Evolutionary conservation across 2,329 filamentous ascomycete genomes (phyloP).

Genomic region (Rhynchosporium agropyri): DNA sequence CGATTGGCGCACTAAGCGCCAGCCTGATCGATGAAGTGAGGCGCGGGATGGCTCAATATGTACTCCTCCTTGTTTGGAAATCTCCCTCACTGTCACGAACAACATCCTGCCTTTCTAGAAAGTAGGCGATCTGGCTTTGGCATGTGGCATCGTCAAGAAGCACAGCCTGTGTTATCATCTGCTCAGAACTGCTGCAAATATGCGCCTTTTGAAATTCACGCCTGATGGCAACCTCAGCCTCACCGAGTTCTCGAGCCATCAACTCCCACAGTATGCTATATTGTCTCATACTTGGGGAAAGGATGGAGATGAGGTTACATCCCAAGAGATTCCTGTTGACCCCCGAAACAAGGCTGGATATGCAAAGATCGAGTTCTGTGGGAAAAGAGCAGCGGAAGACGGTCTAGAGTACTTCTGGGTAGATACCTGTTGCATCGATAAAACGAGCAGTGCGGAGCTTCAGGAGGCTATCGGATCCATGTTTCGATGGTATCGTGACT

Average conservation of each 20-base stretch:
- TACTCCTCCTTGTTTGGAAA: too few relatives aligned
- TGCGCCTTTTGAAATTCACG: background rate
- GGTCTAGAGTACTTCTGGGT: background rate
- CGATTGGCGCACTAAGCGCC: too few relatives aligned
- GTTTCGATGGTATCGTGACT: constrained; percentile 32
- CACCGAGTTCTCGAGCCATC: background rate
- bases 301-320: constrained; percentile 23
- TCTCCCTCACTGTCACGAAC: too few relatives aligned
- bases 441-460: too few relatives aligned
- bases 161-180: constrained; percentile 16
- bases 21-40: too few relatives aligned
- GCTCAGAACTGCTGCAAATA: background rate
- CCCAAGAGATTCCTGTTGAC: constrained; percentile 21
- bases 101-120: too few relatives aligned
- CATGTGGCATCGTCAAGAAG: too few relatives aligned
- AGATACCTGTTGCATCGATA: too few relatives aligned
- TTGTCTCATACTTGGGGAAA: constrained; percentile 18
- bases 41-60: too few relatives aligned
- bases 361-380: constrained; percentile 19
- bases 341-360: constrained; percentile 21
- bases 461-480: constrained; percentile 32
- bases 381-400: background rate
- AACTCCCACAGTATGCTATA: background rate
- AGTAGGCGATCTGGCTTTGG: too few relatives aligned
- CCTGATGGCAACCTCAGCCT: constrained; percentile 8